Evolutionary conservation across 805 yeast genomes (phyloP), one percentile per base, ranked within the genome.

Genomic region (Lipomyces yamanashiensis): DNA sequence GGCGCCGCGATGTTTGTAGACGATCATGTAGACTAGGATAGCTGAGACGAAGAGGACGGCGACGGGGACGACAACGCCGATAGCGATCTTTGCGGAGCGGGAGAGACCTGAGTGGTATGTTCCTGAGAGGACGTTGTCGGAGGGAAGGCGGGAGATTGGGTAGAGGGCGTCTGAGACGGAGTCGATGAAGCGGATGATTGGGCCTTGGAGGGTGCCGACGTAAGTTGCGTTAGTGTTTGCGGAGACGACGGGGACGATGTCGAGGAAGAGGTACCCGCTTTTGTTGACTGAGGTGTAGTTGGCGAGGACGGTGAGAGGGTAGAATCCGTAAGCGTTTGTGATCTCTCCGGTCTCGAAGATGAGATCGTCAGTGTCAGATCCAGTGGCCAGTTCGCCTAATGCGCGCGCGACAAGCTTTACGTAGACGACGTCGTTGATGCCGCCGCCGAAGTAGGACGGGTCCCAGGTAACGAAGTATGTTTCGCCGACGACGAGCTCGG

Each of bases 381-480:
- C 48, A 4, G 37, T 10, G 4, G 39, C 21, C 23, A 53, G 47
- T 5, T 69, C 73, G 37, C 71, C 68, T 45, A 82, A 80, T 61
- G 78, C 79, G 6, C 77, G 76, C 21, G 62, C 66, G 23, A 78
- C 68, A 19, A 80, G 61, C 49, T 71, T 71, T 45, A 80, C 80
- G 60, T 76, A 66, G 6, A 74, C 72, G 45, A 80, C 73, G 54
- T 74, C 75, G 23, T 67, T 61, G 23, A 49, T 43, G 53, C 54
- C 54, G 37, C 80, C 77, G 37, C 77, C 76, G 78, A 79, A 80
- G 70, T 77, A 80, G 1, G 76, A 60, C 61, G 84, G 82, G 62
- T 80, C 82, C 83, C 83, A 80, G 15, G 83, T 80, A 63, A 80
- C 70, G 82, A 82, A 80, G 69, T 80, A 80, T 8, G 80, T 80